phyloP scores from a whole-genome alignment of 495 filamentous ascomycete species.

The Pseudomonodictys pantanalensis region DNA sequence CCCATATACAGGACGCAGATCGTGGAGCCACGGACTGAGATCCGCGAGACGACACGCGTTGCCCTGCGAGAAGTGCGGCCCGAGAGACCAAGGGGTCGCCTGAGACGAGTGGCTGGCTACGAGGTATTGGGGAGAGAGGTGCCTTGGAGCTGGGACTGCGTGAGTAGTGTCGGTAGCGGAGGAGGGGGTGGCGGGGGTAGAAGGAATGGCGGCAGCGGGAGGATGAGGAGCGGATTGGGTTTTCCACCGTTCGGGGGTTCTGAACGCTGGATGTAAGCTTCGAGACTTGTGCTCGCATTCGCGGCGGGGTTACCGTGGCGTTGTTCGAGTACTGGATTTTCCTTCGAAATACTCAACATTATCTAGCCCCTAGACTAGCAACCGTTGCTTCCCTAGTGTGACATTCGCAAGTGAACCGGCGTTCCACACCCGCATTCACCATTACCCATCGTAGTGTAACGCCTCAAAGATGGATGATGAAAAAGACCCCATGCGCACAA shows the following conservation, averaged over 20 bases:
- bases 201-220: neutral
- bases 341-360: too few relatives aligned
- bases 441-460: too few relatives aligned
- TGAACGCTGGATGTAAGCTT: slow-evolving; percentile 24
- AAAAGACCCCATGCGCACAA: neutral
- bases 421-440: too few relatives aligned
- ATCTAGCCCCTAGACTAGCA: too few relatives aligned
- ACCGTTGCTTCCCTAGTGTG: too few relatives aligned
- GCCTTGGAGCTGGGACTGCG: slow-evolving; percentile 31
- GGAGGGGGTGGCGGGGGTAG: neutral
- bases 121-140: slow-evolving; percentile 22
- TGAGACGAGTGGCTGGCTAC: slow-evolving; percentile 31
- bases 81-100: slow-evolving; percentile 6
- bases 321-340: too few relatives aligned
- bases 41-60: slow-evolving; percentile 21
- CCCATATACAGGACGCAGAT: slow-evolving; percentile 10
- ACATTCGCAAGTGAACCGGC: too few relatives aligned
- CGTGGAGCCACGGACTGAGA: slow-evolving; percentile 1
- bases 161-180: slow-evolving; percentile 10
- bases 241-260: slow-evolving; percentile 24
- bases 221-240: slow-evolving; percentile 10
- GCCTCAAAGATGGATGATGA: neutral
- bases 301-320: too few relatives aligned
- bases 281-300: too few relatives aligned
- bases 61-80: slow-evolving; percentile 9